Base-by-base conservation (phyloP, 2,329 filamentous ascomycete species). In the Thermothelomyces thermophilus region DNA sequence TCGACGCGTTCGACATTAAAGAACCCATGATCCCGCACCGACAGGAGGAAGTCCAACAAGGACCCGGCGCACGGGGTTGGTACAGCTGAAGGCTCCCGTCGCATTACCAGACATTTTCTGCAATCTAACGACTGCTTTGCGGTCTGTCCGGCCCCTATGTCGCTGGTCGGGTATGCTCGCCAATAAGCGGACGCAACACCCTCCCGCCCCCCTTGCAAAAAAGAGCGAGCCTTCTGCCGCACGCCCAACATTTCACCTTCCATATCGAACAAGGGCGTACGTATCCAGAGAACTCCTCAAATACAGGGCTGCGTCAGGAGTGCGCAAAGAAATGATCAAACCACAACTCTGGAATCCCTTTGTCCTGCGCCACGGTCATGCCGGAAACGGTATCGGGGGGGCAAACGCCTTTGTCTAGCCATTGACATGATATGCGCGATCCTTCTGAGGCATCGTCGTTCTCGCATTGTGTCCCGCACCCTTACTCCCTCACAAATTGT, bases 21-120 rank as follows among this genome's bases (percentile, higher is more conserved):
- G 75, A 88, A 56, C 75, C 87, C 1, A 84, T 96, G 67, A 97
- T 98, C 55, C 79, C 83, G n/a, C 86, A 95, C 65, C 80, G 93
- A 14, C 71, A 79, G 54, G 83, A 88, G 55, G 71, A 78, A 50
- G 66, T 67, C 6, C 67, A 66, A 26, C 65, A 71, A 24, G 74
- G 74, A 1, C 76, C 77, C 5, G 80, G 77, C 2, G 74, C 75
- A 11, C 68, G 74, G 31, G 79, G 82, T 20, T 89, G 85, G 85
- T 86, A 87, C 63, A 77, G 74, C 50, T 65, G 54, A 44, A 16
- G 6, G n/a, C 30, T 10, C 20, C 16, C n/a, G 5, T 6, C 17
- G 3, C 35, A 19, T 17, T 26, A 8, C 6, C 33, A 13, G 9
- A 19, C 16, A 16, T 16, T 8, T 16, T 19, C 10, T n/a, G 4